These are phyloP conservation scores for Raddia distichophylla DNA, from an alignment of 176 grass and related monocot genomes.

Conservation along the genomic window DNA sequence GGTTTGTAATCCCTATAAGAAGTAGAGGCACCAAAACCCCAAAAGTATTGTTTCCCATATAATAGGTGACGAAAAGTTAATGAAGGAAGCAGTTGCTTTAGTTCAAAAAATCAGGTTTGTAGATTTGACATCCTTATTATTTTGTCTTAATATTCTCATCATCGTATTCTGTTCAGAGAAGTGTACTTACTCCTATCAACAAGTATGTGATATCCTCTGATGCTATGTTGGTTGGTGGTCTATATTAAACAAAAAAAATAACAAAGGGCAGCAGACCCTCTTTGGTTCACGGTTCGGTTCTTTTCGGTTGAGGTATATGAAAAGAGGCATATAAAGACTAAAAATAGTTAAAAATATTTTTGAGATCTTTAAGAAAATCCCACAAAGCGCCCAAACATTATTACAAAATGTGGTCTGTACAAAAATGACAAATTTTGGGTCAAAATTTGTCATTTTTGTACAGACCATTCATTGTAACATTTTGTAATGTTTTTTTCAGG, in stretches of 20 bases:
- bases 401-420: no score
- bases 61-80: constrained; percentile 32
- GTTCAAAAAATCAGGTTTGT: constrained; percentile 16
- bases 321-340: no score
- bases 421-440: no score
- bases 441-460: no score
- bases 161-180: background rate
- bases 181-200: background rate
- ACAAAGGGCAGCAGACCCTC: no score
- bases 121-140: background rate
- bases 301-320: no score
- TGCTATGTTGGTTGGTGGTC: background rate
- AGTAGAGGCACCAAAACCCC: constrained; percentile 9
- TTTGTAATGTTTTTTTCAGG: no score
- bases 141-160: constrained; percentile 3
- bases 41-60: constrained; percentile 30
- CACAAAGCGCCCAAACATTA: no score
- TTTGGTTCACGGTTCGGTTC: no score
- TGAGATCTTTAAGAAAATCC: no score
- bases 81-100: background rate
- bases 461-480: no score
- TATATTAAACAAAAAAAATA: background rate
- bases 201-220: background rate
- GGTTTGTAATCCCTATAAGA: constrained; percentile 1
- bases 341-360: no score